Percentiles rank a stretch among this genome's conserved stretches.
These are phyloP conservation scores for Neltuma alba DNA, from an alignment of 306 rosid species.

Conservation along the genomic window DNA sequence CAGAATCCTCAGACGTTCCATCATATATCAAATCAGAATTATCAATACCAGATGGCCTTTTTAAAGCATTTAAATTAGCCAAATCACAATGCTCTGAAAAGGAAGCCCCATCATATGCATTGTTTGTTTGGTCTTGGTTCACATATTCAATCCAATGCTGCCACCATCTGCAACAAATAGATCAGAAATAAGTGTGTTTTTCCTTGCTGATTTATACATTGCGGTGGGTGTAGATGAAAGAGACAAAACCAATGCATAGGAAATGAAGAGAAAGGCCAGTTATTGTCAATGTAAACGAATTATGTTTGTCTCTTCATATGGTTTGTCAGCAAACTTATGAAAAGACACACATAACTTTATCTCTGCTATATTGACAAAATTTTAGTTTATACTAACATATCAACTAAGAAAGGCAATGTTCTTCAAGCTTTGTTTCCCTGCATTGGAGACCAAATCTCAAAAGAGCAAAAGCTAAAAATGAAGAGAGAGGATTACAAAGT, in stretches of 20 bases:
- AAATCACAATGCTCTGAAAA: slow-evolving; percentile 66
- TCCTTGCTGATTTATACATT: slow-evolving; percentile 7
- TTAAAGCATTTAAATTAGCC: slow-evolving; percentile 59
- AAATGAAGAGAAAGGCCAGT: slow-evolving; percentile 2
- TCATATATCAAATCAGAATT: slow-evolving; percentile 85
- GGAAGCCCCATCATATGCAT: slow-evolving; percentile 67
- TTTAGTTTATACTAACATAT: background rate
- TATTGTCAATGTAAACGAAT: slow-evolving; percentile 1
- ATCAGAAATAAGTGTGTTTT: slow-evolving; percentile 27
- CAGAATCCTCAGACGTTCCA: slow-evolving; percentile 62
- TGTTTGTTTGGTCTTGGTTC: slow-evolving; percentile 84
- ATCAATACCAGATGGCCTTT: slow-evolving; percentile 83
- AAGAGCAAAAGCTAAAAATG: background rate
- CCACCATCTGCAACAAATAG: slow-evolving; percentile 82
- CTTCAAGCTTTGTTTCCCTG: background rate
- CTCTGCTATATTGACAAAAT: background rate
- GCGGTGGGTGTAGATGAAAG: slow-evolving; percentile 27
- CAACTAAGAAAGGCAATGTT: background rate
- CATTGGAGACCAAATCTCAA: background rate
- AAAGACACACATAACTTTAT: background rate
- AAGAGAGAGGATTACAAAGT: background rate
- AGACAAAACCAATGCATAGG: slow-evolving; percentile 19
- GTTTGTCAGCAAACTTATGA: slow-evolving; percentile 12
- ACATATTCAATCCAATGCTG: slow-evolving; percentile 96
- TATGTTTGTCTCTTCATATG: slow-evolving; percentile 7